These are phyloP conservation scores for Cyberlindnera lachancei DNA, from an alignment of 805 yeast genomes.

Conservation along the genomic window DNA sequence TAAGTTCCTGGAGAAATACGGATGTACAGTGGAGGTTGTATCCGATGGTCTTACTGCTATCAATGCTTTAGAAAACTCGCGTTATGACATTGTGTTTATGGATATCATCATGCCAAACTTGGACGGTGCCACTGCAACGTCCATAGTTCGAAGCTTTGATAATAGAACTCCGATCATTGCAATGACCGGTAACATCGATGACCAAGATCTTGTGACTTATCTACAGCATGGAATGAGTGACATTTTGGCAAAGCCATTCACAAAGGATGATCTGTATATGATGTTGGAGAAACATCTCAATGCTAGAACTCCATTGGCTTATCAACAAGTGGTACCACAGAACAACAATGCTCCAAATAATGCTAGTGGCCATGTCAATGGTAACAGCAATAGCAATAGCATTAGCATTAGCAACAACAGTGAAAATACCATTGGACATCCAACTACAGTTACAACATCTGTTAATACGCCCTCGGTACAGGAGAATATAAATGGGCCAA, in stretches of 20 bases:
- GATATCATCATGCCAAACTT: slow-evolving; percentile 86
- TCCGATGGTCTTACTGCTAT: slow-evolving; percentile 91
- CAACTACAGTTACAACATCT: no score
- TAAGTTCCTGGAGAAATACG: slow-evolving; percentile 76
- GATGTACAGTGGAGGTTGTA: slow-evolving; percentile 88
- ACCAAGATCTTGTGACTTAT: slow-evolving; percentile 72
- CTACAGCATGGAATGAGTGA: slow-evolving; percentile 87
- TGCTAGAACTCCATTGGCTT: slow-evolving; percentile 32
- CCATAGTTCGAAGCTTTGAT: slow-evolving; percentile 80
- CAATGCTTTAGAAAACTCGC: slow-evolving; percentile 58
- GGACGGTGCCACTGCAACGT: slow-evolving; percentile 87
- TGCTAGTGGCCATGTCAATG: not conserved
- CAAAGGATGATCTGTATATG: slow-evolving; percentile 74
- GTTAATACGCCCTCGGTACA: no score
- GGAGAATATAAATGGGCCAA: slow-evolving; percentile 14
- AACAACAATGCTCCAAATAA: not conserved
- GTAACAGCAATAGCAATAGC: no score
- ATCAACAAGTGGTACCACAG: slow-evolving; percentile 8
- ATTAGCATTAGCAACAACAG: no score
- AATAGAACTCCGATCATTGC: slow-evolving; percentile 85
- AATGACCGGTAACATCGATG: slow-evolving; percentile 87
- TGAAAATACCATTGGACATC: no score
- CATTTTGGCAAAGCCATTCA: slow-evolving; percentile 89
- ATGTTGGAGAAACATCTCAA: slow-evolving; percentile 70
- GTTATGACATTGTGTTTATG: slow-evolving; percentile 75